These are phyloP conservation scores for Gonium pectorale DNA, from an alignment of 139 green algal genomes.

Conservation along the genomic window DNA sequence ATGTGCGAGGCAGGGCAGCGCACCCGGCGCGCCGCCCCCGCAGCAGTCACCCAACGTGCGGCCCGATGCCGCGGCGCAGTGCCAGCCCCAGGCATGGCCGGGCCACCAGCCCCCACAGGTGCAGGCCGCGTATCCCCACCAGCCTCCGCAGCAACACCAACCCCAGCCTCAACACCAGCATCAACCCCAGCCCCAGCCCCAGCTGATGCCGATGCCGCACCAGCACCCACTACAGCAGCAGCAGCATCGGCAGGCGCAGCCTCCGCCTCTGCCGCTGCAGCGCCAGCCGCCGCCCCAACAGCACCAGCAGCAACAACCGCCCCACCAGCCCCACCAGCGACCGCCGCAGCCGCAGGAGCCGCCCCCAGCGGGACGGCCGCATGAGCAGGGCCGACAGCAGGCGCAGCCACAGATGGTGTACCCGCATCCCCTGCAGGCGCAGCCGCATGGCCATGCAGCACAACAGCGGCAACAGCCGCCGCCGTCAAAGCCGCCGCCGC, in stretches of 20 bases:
- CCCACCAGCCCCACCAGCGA: neutral
- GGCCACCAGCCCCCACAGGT: neutral
- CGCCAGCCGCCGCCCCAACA: neutral
- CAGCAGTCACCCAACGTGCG: too few relatives aligned
- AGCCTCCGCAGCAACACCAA: neutral
- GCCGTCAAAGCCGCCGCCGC: neutral
- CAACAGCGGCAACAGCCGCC: neutral
- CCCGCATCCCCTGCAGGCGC: neutral
- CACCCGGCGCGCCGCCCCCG: too few relatives aligned
- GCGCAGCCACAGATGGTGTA: too few relatives aligned
- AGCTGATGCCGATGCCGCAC: neutral
- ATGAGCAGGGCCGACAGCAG: too few relatives aligned
- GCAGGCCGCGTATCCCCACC: neutral
- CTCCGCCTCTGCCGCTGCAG: neutral
- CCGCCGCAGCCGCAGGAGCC: neutral
- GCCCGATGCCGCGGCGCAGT: too few relatives aligned
- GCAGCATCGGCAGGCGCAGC: neutral
- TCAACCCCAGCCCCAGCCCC: neutral
- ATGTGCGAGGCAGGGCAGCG: too few relatives aligned
- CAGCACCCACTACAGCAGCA: neutral
- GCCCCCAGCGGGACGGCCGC: neutral
- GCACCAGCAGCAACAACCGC: neutral
- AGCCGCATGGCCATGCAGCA: neutral
- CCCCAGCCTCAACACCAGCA: neutral
- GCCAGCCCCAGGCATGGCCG: neutral